A percentile compares a stretch with the other conserved stretches of the same genome.
These are phyloP conservation scores for Penicillium ochrochloron DNA, from an alignment of 495 filamentous ascomycete genomes.

Conservation along the genomic window DNA sequence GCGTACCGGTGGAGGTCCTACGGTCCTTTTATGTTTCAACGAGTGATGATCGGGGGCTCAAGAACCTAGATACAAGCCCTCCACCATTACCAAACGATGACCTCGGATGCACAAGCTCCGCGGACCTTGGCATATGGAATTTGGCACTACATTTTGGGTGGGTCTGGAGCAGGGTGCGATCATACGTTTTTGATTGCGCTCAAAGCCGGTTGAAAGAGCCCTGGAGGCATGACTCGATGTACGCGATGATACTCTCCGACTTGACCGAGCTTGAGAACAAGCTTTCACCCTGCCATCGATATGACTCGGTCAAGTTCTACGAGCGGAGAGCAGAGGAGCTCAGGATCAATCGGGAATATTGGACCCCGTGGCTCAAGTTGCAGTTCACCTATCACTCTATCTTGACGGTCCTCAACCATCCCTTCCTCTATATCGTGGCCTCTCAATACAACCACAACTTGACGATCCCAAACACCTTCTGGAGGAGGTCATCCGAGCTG, in stretches of 20 bases:
- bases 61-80: slow-evolving; percentile 27
- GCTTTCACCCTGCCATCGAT: slow-evolving; percentile 49
- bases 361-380: slow-evolving; percentile 50
- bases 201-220: slow-evolving; percentile 48
- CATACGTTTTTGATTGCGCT: slow-evolving; percentile 47
- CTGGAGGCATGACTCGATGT: slow-evolving; percentile 52
- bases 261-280: slow-evolving; percentile 52
- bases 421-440: slow-evolving; percentile 53
- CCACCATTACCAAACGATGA: slow-evolving; percentile 45
- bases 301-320: slow-evolving; percentile 53
- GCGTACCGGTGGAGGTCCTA: slow-evolving; percentile 38
- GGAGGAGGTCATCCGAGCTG: slow-evolving; percentile 50
- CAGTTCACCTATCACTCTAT: slow-evolving; percentile 55
- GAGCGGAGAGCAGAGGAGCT: slow-evolving; percentile 46
- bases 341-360: slow-evolving; percentile 42
- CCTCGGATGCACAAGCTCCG: slow-evolving; percentile 34
- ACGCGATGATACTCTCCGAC: slow-evolving; percentile 49
- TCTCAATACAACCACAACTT: slow-evolving; percentile 52
- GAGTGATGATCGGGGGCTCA: slow-evolving; percentile 21
- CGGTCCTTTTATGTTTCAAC: slow-evolving; percentile 38
- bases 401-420: slow-evolving; percentile 50
- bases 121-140: slow-evolving; percentile 50
- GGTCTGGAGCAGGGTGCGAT: slow-evolving; percentile 50
- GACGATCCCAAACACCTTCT: slow-evolving; percentile 52
- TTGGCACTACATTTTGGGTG: slow-evolving; percentile 47